phyloP scores from a whole-genome alignment of 257 asterid genomes.

The Ophiorrhiza pumila region DNA sequence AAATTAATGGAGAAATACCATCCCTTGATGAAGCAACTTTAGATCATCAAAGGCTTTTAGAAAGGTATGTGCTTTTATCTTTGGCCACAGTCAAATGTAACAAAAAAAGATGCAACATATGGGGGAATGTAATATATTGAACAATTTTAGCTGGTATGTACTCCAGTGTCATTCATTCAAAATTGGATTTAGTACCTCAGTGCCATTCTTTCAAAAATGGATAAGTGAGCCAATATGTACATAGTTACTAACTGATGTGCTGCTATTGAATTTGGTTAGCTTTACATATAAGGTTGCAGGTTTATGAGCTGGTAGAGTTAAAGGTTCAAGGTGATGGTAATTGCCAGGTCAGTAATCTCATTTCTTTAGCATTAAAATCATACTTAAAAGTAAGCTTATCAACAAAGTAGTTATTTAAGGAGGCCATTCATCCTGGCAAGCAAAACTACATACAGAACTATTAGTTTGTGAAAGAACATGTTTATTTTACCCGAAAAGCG shows the following conservation, averaged over 20 bases:
- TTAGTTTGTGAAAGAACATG: background rate
- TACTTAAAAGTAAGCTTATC: constrained; percentile 8
- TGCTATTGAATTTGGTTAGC: constrained; percentile 12
- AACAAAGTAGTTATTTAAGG: background rate
- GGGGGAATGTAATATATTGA: too few relatives aligned
- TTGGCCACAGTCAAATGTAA: background rate
- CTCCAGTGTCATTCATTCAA: background rate
- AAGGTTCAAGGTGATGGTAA: constrained; percentile 96
- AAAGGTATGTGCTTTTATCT: constrained; percentile 51
- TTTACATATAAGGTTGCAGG: constrained; percentile 59
- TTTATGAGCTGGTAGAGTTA: constrained; percentile 76
- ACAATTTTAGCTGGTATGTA: too few relatives aligned
- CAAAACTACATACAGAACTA: too few relatives aligned
- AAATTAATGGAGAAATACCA: constrained; percentile 91
- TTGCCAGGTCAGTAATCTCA: constrained; percentile 69
- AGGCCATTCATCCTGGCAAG: background rate
- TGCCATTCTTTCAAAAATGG: background rate
- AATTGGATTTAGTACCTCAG: too few relatives aligned
- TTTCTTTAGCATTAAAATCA: background rate
- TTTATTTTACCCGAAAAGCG: background rate
- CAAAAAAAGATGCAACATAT: background rate
- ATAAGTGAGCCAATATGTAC: background rate
- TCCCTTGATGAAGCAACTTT: constrained; percentile 83
- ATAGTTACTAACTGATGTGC: background rate
- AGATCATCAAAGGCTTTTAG: constrained; percentile 92